Percentiles rank a stretch among this genome's conserved stretches.
phyloP scores from a whole-genome alignment of 192 early-diverging fungal genomes.

The Geranomyces variabilis region DNA sequence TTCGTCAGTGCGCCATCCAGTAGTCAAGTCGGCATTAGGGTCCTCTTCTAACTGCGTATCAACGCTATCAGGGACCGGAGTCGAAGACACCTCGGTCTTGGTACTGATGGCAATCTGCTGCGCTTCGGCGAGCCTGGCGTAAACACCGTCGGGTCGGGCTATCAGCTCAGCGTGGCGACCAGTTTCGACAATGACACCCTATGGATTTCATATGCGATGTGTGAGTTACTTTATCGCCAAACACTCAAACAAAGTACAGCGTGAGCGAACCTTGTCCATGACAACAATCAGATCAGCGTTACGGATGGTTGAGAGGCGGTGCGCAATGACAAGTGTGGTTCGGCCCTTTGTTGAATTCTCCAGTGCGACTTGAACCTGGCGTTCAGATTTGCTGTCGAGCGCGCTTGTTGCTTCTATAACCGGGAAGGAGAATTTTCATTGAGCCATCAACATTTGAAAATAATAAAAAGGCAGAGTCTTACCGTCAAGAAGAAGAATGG shows the following conservation, averaged over 20 bases:
- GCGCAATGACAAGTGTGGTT: conserved; percentile 58
- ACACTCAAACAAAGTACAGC: too few relatives aligned
- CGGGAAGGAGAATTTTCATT: conserved; percentile 63
- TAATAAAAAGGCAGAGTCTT: background rate
- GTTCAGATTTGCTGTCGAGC: conserved; percentile 79
- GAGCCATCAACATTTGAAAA: conserved; percentile 30
- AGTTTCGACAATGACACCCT: conserved; percentile 45
- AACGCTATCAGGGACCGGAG: conserved; percentile 5
- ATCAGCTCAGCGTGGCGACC: conserved; percentile 67
- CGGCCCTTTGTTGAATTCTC: background rate
- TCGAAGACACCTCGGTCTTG: conserved; percentile 17
- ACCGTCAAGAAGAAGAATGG: background rate
- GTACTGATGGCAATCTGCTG: conserved; percentile 49
- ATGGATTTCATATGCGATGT: too few relatives aligned
- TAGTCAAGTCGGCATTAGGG: too few relatives aligned
- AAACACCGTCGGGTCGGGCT: conserved; percentile 29
- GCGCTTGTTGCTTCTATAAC: conserved; percentile 78
- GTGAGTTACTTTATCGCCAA: too few relatives aligned
- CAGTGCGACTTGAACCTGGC: conserved; percentile 68
- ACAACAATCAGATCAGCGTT: conserved; percentile 66
- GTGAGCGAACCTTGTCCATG: conserved; percentile 38
- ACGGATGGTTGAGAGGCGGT: conserved; percentile 72
- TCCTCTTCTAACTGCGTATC: background rate
- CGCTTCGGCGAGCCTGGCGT: conserved; percentile 52
- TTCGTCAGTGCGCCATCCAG: too few relatives aligned